These are phyloP conservation scores for Cadophora luteo-olivacea DNA, from an alignment of 2,329 filamentous ascomycete genomes.

Conservation along the genomic window DNA sequence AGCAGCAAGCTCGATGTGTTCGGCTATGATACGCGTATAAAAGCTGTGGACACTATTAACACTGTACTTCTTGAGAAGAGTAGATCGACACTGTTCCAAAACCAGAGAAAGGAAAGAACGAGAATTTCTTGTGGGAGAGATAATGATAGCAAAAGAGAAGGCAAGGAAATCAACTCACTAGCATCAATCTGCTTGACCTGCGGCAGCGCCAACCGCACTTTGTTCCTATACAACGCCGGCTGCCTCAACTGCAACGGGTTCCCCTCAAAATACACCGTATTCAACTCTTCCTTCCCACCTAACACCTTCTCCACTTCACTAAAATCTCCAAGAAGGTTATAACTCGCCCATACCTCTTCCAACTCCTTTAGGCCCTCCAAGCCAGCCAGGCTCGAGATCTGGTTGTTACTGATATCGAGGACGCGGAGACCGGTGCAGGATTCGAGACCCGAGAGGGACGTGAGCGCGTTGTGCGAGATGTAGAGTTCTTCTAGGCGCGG, in stretches of 20 bases:
- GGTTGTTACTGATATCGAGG: constrained; percentile 90
- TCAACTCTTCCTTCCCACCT: constrained; percentile 77
- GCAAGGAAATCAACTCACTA: too few species aligned
- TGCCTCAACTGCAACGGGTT: constrained; percentile 83
- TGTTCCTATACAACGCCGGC: constrained; percentile 92
- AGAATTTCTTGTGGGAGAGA: too few species aligned
- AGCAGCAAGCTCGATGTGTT: too few species aligned
- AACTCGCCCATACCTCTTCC: constrained; percentile 94
- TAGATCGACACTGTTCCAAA: too few species aligned
- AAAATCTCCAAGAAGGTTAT: constrained; percentile 83
- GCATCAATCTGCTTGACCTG: constrained; percentile 95
- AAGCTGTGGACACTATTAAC: too few species aligned
- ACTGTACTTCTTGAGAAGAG: too few species aligned
- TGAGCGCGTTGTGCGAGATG: constrained; percentile 92
- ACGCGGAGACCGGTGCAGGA: constrained; percentile 71
- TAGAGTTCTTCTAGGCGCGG: constrained; percentile 89
- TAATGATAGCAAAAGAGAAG: too few species aligned
- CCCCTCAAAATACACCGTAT: constrained; percentile 95
- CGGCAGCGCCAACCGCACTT: constrained; percentile 85
- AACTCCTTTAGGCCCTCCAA: constrained; percentile 72
- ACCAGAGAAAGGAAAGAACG: too few species aligned
- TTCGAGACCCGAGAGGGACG: constrained; percentile 74
- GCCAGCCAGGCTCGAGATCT: constrained; percentile 76
- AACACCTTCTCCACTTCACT: constrained; percentile 81
- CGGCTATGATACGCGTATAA: too few species aligned